These are phyloP conservation scores for Sarcocystis neurona DNA, from an alignment of 169 alveolate species.

Conservation along the genomic window DNA sequence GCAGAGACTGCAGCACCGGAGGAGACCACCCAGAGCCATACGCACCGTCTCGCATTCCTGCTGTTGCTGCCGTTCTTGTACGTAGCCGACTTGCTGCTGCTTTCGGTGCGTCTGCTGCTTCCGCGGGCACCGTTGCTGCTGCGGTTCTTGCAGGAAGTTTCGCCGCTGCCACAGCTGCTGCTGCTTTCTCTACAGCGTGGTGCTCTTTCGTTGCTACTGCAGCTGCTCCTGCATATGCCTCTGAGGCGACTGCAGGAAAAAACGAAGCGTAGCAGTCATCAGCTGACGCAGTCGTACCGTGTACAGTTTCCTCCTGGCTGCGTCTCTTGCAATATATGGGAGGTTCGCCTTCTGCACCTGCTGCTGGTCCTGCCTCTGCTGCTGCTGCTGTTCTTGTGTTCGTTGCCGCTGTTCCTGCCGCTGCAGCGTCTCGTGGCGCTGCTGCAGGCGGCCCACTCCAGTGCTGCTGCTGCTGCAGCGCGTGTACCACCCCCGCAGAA, in stretches of 20 bases:
- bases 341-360: no score
- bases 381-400: no score
- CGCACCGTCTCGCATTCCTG: neutral
- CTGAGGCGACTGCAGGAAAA: neutral
- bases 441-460: neutral
- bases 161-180: conserved; percentile 12
- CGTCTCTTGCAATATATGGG: no score
- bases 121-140: neutral
- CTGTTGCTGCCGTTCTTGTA: neutral
- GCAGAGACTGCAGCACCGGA: neutral
- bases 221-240: neutral
- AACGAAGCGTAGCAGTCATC: neutral
- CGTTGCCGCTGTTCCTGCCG: conserved; percentile 19
- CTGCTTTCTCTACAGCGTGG: neutral
- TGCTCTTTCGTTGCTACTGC: neutral
- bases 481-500: neutral
- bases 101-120: neutral
- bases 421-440: neutral
- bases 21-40: neutral
- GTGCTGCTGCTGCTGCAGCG: neutral
- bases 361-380: no score
- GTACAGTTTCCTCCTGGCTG: no score
- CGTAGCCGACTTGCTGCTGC: neutral
- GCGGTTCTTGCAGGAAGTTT: neutral
- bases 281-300: no score